A percentile compares a stretch with the other conserved stretches of the same genome.
Evolutionary conservation across 1,284 basidiomycete genomes (phyloP).

Genomic region (Blastosporella zonata): DNA sequence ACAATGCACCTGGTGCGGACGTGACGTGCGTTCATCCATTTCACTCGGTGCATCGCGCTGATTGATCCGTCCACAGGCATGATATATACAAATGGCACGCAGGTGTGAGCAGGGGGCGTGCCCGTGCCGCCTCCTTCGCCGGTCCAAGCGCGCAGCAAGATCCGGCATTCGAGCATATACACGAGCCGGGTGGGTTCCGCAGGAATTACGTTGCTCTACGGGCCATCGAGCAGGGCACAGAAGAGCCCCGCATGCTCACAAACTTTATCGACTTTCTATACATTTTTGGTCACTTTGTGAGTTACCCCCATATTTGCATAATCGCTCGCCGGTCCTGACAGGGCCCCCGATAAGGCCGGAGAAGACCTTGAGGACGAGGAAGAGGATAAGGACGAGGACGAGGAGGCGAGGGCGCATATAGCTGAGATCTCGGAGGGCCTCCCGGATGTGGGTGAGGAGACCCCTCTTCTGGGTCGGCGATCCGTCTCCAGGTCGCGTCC

Average conservation of each 20-base stretch:
- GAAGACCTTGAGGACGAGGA: slow-evolving; percentile 93
- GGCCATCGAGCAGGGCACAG: slow-evolving; percentile 63
- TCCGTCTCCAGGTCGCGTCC: slow-evolving; percentile 44
- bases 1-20: slow-evolving; percentile 82
- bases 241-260: slow-evolving; percentile 66
- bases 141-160: slow-evolving; percentile 52
- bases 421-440: slow-evolving; percentile 22
- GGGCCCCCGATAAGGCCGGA: slow-evolving; percentile 60
- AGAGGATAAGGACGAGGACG: slow-evolving; percentile 41
- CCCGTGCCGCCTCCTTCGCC: slow-evolving; percentile 72
- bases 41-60: slow-evolving; percentile 10
- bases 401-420: slow-evolving; percentile 20
- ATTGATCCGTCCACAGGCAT: slow-evolving; percentile 53
- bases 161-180: slow-evolving; percentile 86
- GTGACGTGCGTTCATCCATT: slow-evolving; percentile 73
- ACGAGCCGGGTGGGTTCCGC: slow-evolving; percentile 91
- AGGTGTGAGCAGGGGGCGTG: slow-evolving; percentile 61
- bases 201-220: slow-evolving; percentile 79
- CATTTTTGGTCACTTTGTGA: slow-evolving; percentile 91
- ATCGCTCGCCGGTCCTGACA: background rate
- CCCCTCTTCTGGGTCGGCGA: slow-evolving; percentile 37
- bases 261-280: slow-evolving; percentile 94
- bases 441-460: slow-evolving; percentile 36
- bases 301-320: slow-evolving; percentile 28
- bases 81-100: slow-evolving; percentile 93